Conservation (phyloP, 768 basidiomycete species). For the Crucibulum laeve region DNA sequence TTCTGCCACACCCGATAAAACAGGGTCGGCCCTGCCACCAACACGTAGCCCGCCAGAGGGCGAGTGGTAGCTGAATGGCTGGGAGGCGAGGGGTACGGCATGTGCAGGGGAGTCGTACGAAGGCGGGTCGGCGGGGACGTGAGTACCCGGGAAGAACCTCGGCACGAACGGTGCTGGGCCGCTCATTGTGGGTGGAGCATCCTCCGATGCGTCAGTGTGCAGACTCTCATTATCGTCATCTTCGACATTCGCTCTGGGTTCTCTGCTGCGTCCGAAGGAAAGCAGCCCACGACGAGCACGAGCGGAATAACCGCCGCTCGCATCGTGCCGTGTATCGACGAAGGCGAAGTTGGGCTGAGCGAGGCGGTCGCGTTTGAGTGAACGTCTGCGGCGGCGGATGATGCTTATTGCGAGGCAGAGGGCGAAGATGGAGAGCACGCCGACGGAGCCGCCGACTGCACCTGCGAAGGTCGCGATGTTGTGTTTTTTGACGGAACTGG, state of each 20-base stretch:
- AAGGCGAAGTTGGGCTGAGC: too few relatives aligned
- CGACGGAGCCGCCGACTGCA: slow-evolving; percentile 48
- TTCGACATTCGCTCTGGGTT: too few relatives aligned
- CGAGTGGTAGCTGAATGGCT: too few relatives aligned
- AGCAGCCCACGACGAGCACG: too few relatives aligned
- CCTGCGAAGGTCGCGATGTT: slow-evolving; percentile 47
- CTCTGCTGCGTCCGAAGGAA: too few relatives aligned
- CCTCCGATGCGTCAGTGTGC: slow-evolving; percentile 26
- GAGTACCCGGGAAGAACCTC: slow-evolving; percentile 53
- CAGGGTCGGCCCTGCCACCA: too few relatives aligned
- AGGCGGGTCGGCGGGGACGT: slow-evolving; percentile 34
- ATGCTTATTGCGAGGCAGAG: slow-evolving; percentile 48
- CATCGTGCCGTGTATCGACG: too few relatives aligned
- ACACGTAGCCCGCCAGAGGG: too few relatives aligned
- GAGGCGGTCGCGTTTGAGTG: slow-evolving; percentile 36
- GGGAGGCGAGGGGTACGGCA: not conserved
- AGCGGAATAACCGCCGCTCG: too few relatives aligned
- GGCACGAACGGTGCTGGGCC: slow-evolving; percentile 49
- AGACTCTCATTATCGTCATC: slow-evolving; percentile 23
- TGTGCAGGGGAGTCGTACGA: slow-evolving; percentile 18
- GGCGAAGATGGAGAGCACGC: slow-evolving; percentile 43
- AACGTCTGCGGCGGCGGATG: slow-evolving; percentile 37
- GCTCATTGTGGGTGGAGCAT: slow-evolving; percentile 34
- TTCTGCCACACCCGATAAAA: too few relatives aligned
- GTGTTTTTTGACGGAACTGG: slow-evolving; percentile 21